These are phyloP conservation scores for Naumovozyma dairenensis DNA, from an alignment of 805 yeast species.

Conservation along the genomic window DNA sequence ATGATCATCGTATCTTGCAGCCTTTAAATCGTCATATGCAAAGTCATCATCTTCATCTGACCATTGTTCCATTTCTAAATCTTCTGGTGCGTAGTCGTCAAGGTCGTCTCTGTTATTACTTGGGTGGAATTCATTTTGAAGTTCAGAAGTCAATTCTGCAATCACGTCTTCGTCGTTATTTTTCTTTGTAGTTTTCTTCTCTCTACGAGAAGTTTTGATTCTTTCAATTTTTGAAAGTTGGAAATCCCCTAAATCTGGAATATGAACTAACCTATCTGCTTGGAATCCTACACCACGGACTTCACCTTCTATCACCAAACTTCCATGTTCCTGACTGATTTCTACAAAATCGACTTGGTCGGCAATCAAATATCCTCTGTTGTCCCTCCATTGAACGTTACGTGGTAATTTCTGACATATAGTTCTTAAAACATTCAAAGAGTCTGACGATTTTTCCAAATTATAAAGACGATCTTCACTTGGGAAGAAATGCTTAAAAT, in stretches of 20 bases:
- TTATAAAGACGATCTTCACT: conserved; percentile 67
- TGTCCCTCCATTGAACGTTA: conserved; percentile 82
- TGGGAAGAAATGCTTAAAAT: conserved; percentile 70
- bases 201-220: conserved; percentile 26
- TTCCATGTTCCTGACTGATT: conserved; percentile 20
- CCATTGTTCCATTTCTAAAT: conserved; percentile 37
- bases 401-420: conserved; percentile 83
- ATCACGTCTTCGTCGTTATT: conserved; percentile 13
- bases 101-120: conserved; percentile 43
- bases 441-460: conserved; percentile 57
- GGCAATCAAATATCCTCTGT: conserved; percentile 80
- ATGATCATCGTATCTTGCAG: conserved; percentile 33
- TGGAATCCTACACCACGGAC: conserved; percentile 82
- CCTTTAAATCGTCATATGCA: conserved; percentile 22
- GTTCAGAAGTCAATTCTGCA: conserved; percentile 10
- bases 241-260: conserved; percentile 87
- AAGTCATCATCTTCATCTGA: conserved; percentile 30
- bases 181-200: conserved; percentile 11
- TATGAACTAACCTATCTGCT: conserved; percentile 66
- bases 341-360: conserved; percentile 40
- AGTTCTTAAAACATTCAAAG: conserved; percentile 60
- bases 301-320: conserved; percentile 63
- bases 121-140: conserved; percentile 25
- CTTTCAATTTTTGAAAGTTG: conserved; percentile 61
- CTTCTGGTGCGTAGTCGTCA: conserved; percentile 51